Evolutionary conservation across 2,329 filamentous ascomycete species (phyloP), one percentile per base, ranked within the genome.

Genomic region (Penicillium sclerotiorum): DNA sequence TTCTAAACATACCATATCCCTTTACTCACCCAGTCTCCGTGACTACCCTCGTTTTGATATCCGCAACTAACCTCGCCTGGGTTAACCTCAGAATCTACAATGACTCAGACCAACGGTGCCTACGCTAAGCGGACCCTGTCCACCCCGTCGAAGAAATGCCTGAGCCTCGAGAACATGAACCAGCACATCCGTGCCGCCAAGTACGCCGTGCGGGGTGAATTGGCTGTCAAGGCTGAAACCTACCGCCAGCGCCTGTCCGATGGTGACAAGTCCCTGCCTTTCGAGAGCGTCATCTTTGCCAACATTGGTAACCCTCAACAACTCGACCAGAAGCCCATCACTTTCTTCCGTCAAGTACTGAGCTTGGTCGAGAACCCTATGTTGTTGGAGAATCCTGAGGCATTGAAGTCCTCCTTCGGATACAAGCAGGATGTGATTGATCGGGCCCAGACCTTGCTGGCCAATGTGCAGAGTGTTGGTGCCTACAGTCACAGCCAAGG

Each of bases 281-380:
- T 99, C 73, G 80, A 89, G 64, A 82, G 90, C 52, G 87, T 99
- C 73, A 93, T 99, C 76, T 92, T 89, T 56, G 94, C 94, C 75
- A 99, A 99, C 77, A 99, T 99, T 67, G 94, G 94, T 68, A 99
- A 99, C 79, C 94, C 94, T 4, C 94, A 99, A 76, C 94, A 99
- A 77, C 85, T 99, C 56, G 94, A 96, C 76, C 94, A 99, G 81
- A 95, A 97, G 80, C 94, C 94, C 66, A 93, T 99, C 66, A 99
- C 94, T 61, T 99, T 96, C 81, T 96, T 99, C 84, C 87, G 94
- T 62, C 93, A 99, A 77, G 94, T 99, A 22, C 82, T 94, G 65
- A 95, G 90, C 75, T 73, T 99, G 55, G 75, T 97, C 51, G 94
- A 99, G 80, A 92, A 97, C 78, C 94, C 94, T 1, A 71, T 79